A percentile compares a stretch with the other conserved stretches of the same genome.
Conservation (phyloP, 495 filamentous ascomycete genomes). For the Niebla homalea region DNA sequence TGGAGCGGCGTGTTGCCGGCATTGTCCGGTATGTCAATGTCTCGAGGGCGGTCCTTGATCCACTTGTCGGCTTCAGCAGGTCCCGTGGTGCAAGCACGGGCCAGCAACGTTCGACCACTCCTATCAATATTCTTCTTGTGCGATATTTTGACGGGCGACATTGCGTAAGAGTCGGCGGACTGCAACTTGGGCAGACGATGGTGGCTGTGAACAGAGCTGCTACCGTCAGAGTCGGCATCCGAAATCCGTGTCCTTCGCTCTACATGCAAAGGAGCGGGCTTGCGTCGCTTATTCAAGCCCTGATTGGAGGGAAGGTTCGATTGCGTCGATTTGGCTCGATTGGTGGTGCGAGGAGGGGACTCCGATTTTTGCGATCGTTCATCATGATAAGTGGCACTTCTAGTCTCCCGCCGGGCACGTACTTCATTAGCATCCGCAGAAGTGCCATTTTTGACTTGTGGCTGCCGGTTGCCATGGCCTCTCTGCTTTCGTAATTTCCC, state of each 20-base stretch:
- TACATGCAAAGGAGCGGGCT: conserved; percentile 39
- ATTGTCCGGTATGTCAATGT: conserved; percentile 81
- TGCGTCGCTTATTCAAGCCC: conserved; percentile 25
- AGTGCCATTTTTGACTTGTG: not conserved
- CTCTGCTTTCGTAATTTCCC: conserved; percentile 13
- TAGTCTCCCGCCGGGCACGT: conserved; percentile 12
- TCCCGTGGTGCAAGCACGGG: conserved; percentile 68
- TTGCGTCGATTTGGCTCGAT: conserved; percentile 55
- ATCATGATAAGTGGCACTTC: conserved; percentile 23
- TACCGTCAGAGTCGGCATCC: conserved; percentile 62
- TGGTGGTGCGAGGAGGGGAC: conserved; percentile 45
- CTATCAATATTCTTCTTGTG: conserved; percentile 76
- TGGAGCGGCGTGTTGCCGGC: conserved; percentile 90
- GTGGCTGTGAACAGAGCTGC: conserved; percentile 56
- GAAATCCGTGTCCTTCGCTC: conserved; percentile 34
- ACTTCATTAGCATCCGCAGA: not conserved
- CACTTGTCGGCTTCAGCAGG: conserved; percentile 59
- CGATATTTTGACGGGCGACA: conserved; percentile 54
- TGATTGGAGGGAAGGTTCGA: conserved; percentile 20
- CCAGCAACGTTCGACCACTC: conserved; percentile 71
- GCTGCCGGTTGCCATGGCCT: not conserved
- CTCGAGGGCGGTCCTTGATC: conserved; percentile 63
- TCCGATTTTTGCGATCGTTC: conserved; percentile 42
- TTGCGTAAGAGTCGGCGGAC: conserved; percentile 39
- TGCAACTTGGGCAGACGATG: conserved; percentile 52